These are phyloP conservation scores for Aspergillus sp. DNA, from an alignment of 2,329 filamentous ascomycete genomes.

Conservation along the genomic window DNA sequence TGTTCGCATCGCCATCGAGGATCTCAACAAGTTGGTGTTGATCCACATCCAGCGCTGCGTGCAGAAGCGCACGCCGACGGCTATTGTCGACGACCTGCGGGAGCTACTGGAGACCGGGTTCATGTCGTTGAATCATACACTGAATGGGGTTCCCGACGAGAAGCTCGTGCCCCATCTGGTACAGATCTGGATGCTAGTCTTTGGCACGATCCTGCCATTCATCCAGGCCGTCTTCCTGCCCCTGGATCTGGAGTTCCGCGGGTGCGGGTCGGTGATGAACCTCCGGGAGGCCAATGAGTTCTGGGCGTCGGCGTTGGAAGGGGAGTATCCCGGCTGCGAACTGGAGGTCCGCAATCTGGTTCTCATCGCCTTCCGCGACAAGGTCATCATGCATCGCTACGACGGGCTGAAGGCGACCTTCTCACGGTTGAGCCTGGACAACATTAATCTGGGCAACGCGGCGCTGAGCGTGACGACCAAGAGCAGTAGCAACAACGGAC, in stretches of 20 bases:
- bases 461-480: conserved; percentile 40
- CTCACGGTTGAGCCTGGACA: conserved; percentile 83
- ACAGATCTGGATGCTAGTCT: conserved; percentile 91
- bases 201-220: conserved; percentile 86
- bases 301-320: conserved; percentile 71
- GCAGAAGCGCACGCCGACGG: conserved; percentile 57
- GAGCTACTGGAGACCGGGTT: conserved; percentile 72
- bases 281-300: conserved; percentile 81
- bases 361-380: conserved; percentile 83
- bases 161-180: conserved; percentile 86
- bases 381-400: conserved; percentile 82
- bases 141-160: conserved; percentile 77
- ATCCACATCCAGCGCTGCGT: conserved; percentile 64
- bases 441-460: conserved; percentile 56
- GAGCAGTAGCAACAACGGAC: conserved; percentile 47
- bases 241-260: conserved; percentile 88
- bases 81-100: conserved; percentile 62
- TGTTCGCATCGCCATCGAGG: conserved; percentile 63
- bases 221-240: conserved; percentile 94
- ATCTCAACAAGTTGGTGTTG: conserved; percentile 62
- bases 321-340: conserved; percentile 51
- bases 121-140: conserved; percentile 76
- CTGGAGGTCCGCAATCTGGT: conserved; percentile 88
- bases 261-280: conserved; percentile 75
- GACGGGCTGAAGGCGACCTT: conserved; percentile 87